These are phyloP conservation scores for Cercospora zeae-maydis DNA, from an alignment of 2,329 filamentous ascomycete species.

Conservation along the genomic window DNA sequence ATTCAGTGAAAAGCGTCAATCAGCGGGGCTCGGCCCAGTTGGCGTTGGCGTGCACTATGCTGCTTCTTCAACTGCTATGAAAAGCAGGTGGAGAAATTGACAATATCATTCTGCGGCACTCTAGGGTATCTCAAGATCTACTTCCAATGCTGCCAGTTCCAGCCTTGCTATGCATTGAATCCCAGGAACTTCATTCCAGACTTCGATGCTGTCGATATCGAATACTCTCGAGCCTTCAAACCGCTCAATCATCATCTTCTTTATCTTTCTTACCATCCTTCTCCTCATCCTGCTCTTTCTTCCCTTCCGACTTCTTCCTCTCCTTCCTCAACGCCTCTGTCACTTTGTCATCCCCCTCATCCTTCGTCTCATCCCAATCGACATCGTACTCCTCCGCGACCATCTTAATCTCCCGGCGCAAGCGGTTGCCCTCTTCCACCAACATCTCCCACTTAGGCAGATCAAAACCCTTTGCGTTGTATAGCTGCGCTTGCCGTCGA, in stretches of 20 bases:
- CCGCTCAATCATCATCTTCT: slow-evolving; percentile 42
- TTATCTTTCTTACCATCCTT: slow-evolving; percentile 52
- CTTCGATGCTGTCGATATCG: not conserved
- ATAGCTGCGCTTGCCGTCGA: slow-evolving; percentile 70
- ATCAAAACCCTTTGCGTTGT: slow-evolving; percentile 72
- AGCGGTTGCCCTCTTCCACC: slow-evolving; percentile 72
- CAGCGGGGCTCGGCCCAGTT: not conserved
- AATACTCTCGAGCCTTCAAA: not conserved
- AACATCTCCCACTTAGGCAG: slow-evolving; percentile 71
- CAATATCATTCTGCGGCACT: not conserved
- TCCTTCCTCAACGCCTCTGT: slow-evolving; percentile 55
- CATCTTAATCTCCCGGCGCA: slow-evolving; percentile 73
- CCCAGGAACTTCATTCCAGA: not conserved
- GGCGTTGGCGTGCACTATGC: not conserved
- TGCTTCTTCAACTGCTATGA: not conserved
- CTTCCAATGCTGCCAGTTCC: not conserved
- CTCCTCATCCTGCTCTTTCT: slow-evolving; percentile 50
- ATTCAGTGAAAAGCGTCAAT: not conserved
- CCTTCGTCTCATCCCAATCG: slow-evolving; percentile 55
- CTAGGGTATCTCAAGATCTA: slow-evolving; percentile 10
- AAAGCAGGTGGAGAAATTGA: not conserved
- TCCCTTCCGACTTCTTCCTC: slow-evolving; percentile 29
- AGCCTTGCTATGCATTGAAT: slow-evolving; percentile 1
- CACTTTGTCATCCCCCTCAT: slow-evolving; percentile 34
- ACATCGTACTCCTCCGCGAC: slow-evolving; percentile 86